These are phyloP conservation scores for Nemania diffusa DNA, from an alignment of 2,329 filamentous ascomycete genomes.

Conservation along the genomic window DNA sequence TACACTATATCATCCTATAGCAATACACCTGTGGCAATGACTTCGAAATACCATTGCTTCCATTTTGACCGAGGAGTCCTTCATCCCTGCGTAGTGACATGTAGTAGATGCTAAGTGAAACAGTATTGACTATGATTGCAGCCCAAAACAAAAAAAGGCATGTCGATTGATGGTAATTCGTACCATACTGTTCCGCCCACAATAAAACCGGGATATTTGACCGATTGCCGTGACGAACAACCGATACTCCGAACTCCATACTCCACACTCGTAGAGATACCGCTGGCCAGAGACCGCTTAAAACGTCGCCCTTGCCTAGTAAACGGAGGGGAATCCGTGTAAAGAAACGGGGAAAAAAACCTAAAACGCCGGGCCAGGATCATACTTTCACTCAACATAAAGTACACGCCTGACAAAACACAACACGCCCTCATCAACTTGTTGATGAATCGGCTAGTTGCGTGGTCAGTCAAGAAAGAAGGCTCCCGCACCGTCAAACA, in stretches of 20 bases:
- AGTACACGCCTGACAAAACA: constrained; percentile 23
- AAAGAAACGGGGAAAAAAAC: background rate
- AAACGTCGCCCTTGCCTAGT: constrained; percentile 11
- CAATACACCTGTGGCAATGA: background rate
- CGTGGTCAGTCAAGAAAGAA: constrained; percentile 8
- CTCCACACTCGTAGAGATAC: constrained; percentile 5
- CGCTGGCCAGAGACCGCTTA: background rate
- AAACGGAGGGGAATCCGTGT: background rate
- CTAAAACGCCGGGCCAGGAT: constrained; percentile 25
- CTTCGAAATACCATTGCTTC: constrained; percentile 6
- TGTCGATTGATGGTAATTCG: background rate
- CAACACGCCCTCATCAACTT: background rate
- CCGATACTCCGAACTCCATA: constrained; percentile 21
- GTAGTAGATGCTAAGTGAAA: constrained; percentile 11
- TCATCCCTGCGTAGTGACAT: constrained; percentile 5
- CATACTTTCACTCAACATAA: constrained; percentile 22
- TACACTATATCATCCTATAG: background rate
- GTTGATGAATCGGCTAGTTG: background rate
- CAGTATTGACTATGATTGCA: constrained; percentile 15
- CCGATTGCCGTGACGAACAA: constrained; percentile 10
- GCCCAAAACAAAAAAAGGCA: background rate
- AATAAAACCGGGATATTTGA: background rate
- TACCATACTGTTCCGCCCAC: constrained; percentile 9
- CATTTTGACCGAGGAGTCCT: constrained; percentile 10
- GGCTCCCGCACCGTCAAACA: constrained; percentile 53